Conservation (phyloP, 176 grass and related monocot genomes). For the Themeda triandra region DNA sequence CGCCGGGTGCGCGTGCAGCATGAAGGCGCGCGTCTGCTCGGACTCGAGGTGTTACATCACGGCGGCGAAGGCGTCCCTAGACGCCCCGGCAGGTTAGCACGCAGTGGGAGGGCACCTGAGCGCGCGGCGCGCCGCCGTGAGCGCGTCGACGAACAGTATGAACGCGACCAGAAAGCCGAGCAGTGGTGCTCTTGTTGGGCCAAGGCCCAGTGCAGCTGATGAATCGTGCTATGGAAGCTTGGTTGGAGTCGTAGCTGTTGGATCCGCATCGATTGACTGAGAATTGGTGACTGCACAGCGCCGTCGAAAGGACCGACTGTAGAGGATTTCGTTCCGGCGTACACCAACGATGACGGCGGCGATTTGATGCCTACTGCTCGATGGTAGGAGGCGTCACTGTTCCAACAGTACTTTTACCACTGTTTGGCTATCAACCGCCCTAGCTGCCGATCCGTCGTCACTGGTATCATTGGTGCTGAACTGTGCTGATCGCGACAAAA, state of each 20-base stretch:
- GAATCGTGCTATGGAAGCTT: too few relatives aligned
- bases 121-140: constrained; percentile 3
- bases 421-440: background rate
- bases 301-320: too few relatives aligned
- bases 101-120: constrained; percentile 49
- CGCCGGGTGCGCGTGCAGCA: constrained; percentile 37
- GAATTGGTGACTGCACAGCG: too few relatives aligned
- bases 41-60: constrained; percentile 52
- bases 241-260: too few relatives aligned
- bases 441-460: too few relatives aligned
- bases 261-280: too few relatives aligned
- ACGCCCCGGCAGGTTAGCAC: background rate
- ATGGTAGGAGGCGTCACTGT: background rate
- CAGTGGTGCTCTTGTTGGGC: too few relatives aligned
- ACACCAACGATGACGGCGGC: background rate
- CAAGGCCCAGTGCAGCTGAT: too few relatives aligned
- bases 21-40: constrained; percentile 63
- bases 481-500: background rate
- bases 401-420: background rate
- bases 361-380: background rate
- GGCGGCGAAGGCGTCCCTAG: constrained; percentile 19
- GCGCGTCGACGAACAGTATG: constrained; percentile 34
- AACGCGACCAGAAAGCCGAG: too few relatives aligned
- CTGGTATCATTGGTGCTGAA: too few relatives aligned
- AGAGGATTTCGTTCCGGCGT: too few relatives aligned